phyloP scores from a whole-genome alignment of 2,329 filamentous ascomycete genomes.

The Capronia americana region DNA sequence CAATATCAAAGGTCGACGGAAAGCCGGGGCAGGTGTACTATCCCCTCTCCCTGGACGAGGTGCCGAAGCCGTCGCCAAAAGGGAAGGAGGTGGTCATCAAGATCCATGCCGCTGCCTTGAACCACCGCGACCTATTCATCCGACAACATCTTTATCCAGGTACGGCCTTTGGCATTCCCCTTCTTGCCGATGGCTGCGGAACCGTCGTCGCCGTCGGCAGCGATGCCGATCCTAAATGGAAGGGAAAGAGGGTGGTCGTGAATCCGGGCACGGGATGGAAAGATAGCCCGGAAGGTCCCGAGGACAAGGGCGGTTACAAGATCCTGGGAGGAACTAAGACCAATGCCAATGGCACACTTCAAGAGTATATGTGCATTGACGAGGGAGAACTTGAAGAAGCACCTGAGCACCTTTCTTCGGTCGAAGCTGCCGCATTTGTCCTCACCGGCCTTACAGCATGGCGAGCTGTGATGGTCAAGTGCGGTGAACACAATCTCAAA shows the following conservation, averaged over 20 bases:
- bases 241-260: conserved; percentile 74
- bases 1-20: conserved; percentile 55
- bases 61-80: conserved; percentile 68
- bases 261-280: conserved; percentile 82
- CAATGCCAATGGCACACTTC: conserved; percentile 71
- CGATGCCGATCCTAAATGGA: conserved; percentile 62
- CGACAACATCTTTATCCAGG: conserved; percentile 90
- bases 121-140: conserved; percentile 95
- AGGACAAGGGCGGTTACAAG: conserved; percentile 63
- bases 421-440: conserved; percentile 82
- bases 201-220: conserved; percentile 70
- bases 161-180: conserved; percentile 76
- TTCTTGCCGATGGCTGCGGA: conserved; percentile 84
- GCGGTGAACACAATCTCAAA: conserved; percentile 48
- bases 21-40: conserved; percentile 86
- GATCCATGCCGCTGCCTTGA: conserved; percentile 80
- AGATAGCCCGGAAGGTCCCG: conserved; percentile 73
- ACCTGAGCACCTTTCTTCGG: conserved; percentile 72
- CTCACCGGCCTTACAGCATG: conserved; percentile 86
- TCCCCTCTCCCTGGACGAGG: conserved; percentile 60
- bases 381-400: conserved; percentile 76
- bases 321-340: conserved; percentile 73
- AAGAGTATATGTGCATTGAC: conserved; percentile 74
- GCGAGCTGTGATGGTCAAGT: conserved; percentile 84
- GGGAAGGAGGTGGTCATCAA: conserved; percentile 75